Evolutionary conservation across 2,329 filamentous ascomycete genomes (phyloP), one percentile per base, ranked within the genome.

Genomic region (Fusarium tuaranense): DNA sequence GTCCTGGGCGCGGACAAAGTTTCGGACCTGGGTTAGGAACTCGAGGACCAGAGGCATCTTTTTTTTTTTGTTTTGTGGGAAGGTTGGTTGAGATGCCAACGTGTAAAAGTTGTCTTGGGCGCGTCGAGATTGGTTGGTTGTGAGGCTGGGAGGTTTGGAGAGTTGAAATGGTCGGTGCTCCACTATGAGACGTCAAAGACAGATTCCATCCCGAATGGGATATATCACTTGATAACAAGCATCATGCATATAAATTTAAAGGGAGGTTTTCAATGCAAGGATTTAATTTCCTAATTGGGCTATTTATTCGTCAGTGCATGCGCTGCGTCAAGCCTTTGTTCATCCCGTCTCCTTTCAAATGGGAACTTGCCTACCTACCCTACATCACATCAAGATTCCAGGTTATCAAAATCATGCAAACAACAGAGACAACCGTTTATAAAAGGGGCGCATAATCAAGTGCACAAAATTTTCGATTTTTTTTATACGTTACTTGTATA

Each of bases 1-100:
- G 82, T 95, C 88, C 70, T 91, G 90, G 22, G 84, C 83, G 64
- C 88, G 87, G 59, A 95, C 87, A 67, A 82, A 80, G 53, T 80
- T 76, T 63, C 89, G 88, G 65, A 96, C 88, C 65, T 90, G 89
- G 13, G 84, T 83, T 63, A 96, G 88, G 80, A 95, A 97, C 74
- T 92, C 87, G 74, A 91, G 86, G 25, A 94, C 84, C 51, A 93
- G 88, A 41, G 91, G 87, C 83, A 94, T 94, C 32, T 30, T 51
- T 76, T 5, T 18, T 76, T 5, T 14, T 13, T 32, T 5, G 12
- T 34, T 34, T 12, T 34, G 32, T 34, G 32, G 32, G 32, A 34
- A 34, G 32, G 32, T 12, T 34, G 32, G 32, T 34, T 34, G 32
- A 34, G 32, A 30, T 30, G 30, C 30, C 30, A 67, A 55, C 32